Evolutionary conservation across 805 yeast genomes (phyloP), one percentile per base, ranked within the genome.

Genomic region (Ogataea pilisensis): DNA sequence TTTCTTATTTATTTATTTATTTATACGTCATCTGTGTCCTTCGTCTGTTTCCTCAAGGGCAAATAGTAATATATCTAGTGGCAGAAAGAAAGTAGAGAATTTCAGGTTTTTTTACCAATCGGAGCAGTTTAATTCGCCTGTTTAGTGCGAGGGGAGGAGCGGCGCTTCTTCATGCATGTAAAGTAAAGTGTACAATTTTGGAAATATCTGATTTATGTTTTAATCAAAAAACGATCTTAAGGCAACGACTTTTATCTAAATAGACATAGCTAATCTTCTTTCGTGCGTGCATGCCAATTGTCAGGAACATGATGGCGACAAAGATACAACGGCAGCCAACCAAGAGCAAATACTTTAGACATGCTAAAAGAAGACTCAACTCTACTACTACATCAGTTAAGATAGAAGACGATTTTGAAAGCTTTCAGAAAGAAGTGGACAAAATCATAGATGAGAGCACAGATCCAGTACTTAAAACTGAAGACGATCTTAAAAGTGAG

Each of bases 341-440:
- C 14, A 31, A 14, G 3, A 32, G 35, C 14, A 32, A 32, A n/a
- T 32, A 21, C 21, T 32, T 32, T 21, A n/a, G 13, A 5, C 16
- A 26, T 18, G 12, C 27, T 5, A 17, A 34, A 31, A 31, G 39
- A 24, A 31, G 30, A 31, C 30, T 38, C 8, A 34, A 37, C 31
- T 29, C 38, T 21, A 21, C 12, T 9, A 14, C 18, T 9, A 21
- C 8, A 5, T 12, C 24, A 12, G 14, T 22, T 29, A 17, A 34
- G 16, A 14, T 21, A 12, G 39, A 35, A 26, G 32, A 35, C 19
- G 34, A 29, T 12, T 44, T 31, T 25, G 48, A 41, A 27, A 28
- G 34, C 3, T 44, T 44, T 29, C 38, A 42, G 25, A 29, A 21
- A n/a, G 48, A 44, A 19, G 21, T 44, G 2, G 31, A 26, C 5